These are phyloP conservation scores for Beauveria asiatica DNA, from an alignment of 2,329 filamentous ascomycete genomes.

Conservation along the genomic window DNA sequence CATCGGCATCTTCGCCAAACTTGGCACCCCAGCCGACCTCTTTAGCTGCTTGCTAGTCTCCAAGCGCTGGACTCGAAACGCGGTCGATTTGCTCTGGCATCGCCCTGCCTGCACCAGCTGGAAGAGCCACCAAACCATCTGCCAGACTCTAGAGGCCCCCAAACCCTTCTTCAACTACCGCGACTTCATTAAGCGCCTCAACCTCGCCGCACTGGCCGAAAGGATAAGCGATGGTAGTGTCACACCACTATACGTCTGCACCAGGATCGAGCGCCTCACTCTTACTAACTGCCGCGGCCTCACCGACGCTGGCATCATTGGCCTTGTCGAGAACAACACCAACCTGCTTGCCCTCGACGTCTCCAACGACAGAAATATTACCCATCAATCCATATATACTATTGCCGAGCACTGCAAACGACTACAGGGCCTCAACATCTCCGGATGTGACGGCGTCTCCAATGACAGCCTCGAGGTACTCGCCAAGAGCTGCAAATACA, in stretches of 20 bases:
- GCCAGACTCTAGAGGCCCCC: constrained; percentile 61
- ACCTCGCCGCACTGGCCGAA: constrained; percentile 69
- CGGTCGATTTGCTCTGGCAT: constrained; percentile 91
- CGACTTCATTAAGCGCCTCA: constrained; percentile 85
- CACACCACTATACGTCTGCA: constrained; percentile 71
- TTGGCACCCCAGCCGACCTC: constrained; percentile 67
- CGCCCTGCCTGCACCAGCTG: constrained; percentile 84
- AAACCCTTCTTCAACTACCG: constrained; percentile 83
- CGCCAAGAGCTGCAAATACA: constrained; percentile 71
- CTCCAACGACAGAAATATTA: constrained; percentile 75
- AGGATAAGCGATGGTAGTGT: constrained; percentile 84
- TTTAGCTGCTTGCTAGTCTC: constrained; percentile 89
- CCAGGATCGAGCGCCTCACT: constrained; percentile 84
- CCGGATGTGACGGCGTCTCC: constrained; percentile 73
- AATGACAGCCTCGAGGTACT: constrained; percentile 77
- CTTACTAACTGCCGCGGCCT: constrained; percentile 81
- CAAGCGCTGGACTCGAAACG: constrained; percentile 85
- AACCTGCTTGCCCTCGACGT: constrained; percentile 86
- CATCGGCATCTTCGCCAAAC: constrained; percentile 82
- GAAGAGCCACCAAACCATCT: constrained; percentile 72
- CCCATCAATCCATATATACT: constrained; percentile 67
- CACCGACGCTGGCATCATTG: constrained; percentile 74
- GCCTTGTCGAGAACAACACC: constrained; percentile 68
- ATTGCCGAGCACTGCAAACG: constrained; percentile 76
- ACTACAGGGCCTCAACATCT: constrained; percentile 88